Base-by-base conservation (phyloP, 805 yeast species). In the Metschnikowia henanensis region DNA sequence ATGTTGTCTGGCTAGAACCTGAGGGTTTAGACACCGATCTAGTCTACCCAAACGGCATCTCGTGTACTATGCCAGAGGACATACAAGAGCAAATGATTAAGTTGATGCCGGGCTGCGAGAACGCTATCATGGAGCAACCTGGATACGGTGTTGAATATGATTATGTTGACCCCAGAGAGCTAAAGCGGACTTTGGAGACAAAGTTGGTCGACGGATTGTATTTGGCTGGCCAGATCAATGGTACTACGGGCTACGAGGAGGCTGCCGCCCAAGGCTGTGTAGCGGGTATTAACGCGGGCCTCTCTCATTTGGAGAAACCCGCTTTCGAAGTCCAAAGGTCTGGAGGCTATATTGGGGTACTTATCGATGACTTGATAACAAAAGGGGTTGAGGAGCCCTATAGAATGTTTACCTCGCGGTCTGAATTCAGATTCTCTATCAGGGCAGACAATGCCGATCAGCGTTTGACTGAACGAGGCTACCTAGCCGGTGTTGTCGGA, bases 91-190 rank as follows among this genome's bases (percentile, higher is more conserved):
- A 78, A 50, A 76, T 91, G 75, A 76, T 94, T 42, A 71, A 75
- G 46, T 68, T 88, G 70, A 87, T 94, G 48, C 86, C 89, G 4
- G 99, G 99, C 0, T 76, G 95, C 38, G 96, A 88, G 55, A 81
- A 87, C 51, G 97, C 86, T 0, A 71, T 67, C n/a, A 88, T 94
- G 87, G 60, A 84, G 10, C 97, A 91, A 59, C 97, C 97, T 0
- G 99, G 97, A 0, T 94, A 94, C 60, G 99, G 99, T n/a, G 99
- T 94, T 2, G 99, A 94, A 64, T 94, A 94, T 60, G 99, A 94
- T 59, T 94, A 88, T 61, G 84, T 94, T 22, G 97, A 94, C 58
- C 99, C 99, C 2, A 75, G 96, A 51, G 96, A 91, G 58, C 72
- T 94, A 43, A 74, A 75, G 41, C 76, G 73, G 35, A 86, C 95